phyloP scores from a whole-genome alignment of 2,329 filamentous ascomycete genomes.

The Sarocladium strictum region DNA sequence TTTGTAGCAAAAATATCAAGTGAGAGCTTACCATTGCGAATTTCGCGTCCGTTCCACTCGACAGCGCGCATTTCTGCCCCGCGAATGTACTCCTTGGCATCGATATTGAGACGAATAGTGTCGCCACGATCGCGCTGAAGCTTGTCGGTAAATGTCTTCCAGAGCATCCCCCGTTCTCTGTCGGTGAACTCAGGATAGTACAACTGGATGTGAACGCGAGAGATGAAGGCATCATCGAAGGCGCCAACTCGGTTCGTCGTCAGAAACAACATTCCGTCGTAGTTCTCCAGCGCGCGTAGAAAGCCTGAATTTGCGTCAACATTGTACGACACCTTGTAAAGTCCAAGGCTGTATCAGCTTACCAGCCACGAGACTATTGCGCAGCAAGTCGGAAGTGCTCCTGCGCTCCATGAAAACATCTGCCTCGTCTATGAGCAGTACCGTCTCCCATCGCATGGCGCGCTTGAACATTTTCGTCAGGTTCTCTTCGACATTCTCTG shows the following conservation, averaged over 20 bases:
- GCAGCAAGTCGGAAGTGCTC: conserved; percentile 15
- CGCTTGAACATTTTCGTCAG: conserved; percentile 16
- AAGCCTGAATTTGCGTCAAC: conserved; percentile 18
- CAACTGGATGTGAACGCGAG: conserved; percentile 26
- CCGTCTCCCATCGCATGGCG: neutral
- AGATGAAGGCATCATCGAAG: conserved; percentile 32
- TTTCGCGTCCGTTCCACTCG: conserved; percentile 21
- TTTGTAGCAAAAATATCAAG: neutral
- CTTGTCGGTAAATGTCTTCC: conserved; percentile 5
- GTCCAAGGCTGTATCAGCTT: too few species aligned
- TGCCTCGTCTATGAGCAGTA: conserved; percentile 22
- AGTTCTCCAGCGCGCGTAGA: conserved; percentile 29
- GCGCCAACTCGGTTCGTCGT: conserved; percentile 29
- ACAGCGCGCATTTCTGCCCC: conserved; percentile 14
- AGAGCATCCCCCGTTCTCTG: neutral
- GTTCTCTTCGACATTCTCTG: conserved; percentile 14
- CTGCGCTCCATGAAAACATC: conserved; percentile 23
- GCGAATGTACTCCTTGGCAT: conserved; percentile 15
- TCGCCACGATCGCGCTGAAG: neutral
- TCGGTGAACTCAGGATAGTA: conserved; percentile 15
- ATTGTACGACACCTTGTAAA: conserved; percentile 18
- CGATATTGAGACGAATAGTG: neutral
- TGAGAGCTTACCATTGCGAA: conserved; percentile 17
- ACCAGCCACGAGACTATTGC: conserved; percentile 21
- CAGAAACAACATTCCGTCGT: conserved; percentile 28